Base-by-base conservation (phyloP, 1,139 yeast genomes). In the Meyerozyma sp. region DNA sequence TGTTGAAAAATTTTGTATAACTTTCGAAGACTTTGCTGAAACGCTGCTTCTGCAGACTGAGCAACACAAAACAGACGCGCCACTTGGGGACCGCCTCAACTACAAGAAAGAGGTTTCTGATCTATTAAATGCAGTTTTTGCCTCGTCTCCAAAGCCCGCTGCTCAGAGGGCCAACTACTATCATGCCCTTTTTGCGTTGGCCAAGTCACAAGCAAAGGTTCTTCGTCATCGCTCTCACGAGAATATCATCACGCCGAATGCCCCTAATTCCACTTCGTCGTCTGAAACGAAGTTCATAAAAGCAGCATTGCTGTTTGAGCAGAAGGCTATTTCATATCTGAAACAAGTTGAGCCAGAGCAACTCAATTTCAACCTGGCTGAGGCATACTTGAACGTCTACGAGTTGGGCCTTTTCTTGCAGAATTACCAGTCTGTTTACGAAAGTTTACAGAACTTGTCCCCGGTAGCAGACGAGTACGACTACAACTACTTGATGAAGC, bases 181-280 rank as follows among this genome's bases (percentile, higher is more conserved):
- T 49, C 74, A 70, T 50, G 54, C 63, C 21, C 60, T 71, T 35
- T 61, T 73, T 5, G 55, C 56, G 39, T 56, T 69, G 36, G 57
- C 67, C 5, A 57, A 59, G 39, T 44, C 55, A 10, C 65, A 59
- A 46, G 52, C 52, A 3, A 44, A 32, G 28, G 42, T 42, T 14
- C 48, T 45, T 16, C 40, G 43, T 25, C 48, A 37, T 28, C 41
- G 44, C 29, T 36, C 45, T 9, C 46, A 40, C 35, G 47, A 29
- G 49, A 46, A 27, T 40, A 18, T 34, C 10, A 32, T 26, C 7
- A 11, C 27, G 9, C 20, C 7, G n/a, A 39, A 30, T 11, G n/a
- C 18, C 10, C 7, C 28, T 9, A 32, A 8, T 13, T 18, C 14
- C n/a, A 34, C 11, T 18, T 9, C 25, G 10, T 8, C 25, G 1